Base-by-base conservation (phyloP, 257 asterid species). In the Jacaranda copaia region DNA sequence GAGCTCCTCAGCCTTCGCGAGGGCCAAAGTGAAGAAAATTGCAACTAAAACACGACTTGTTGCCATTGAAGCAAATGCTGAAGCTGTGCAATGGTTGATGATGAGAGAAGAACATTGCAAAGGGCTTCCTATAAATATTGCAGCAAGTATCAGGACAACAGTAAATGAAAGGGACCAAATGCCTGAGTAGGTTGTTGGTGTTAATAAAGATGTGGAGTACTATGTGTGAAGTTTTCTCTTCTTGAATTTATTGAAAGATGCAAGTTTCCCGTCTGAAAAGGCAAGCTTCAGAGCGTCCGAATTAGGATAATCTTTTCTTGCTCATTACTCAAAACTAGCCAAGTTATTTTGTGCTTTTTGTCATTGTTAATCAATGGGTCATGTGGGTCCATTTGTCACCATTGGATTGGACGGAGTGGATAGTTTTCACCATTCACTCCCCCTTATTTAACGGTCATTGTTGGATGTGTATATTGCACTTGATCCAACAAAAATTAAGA, bases 131-230 rank as follows among this genome's bases (percentile, higher is more conserved):
- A 82, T 88, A 87, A 84, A 84, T 87, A 90, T 57, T 71, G 76
- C 68, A 66, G 25, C 63, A 32, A 43, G 11, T 18, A 35, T 48
- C 57, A 39, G 35, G 45, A 15, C 10, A 68, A 51, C 3, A 85
- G 78, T 88, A 85, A 90, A 90, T 87, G 84, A 83, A 73, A 5
- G 87, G 88, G 83, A 61, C 93, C 87, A 76, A 58, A 45, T 63
- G 92, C 85, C 64, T 81, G 91, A 81, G 80, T 49, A 32, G 87
- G 92, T 90, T 70, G 96, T 83, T 88, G 92, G 75, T 38, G 65
- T 49, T 72, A 75, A 68, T 81, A 72, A 52, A 86, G 65, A 57
- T 51, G 62, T 57, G 39, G 25, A 55, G 81, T 69, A 72, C 80
- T 43, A 52, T 66, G 60, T 39, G 11, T 72, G 32, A 52, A 78